A percentile compares a stretch with the other conserved stretches of the same genome.
phyloP scores from a whole-genome alignment of 2,329 filamentous ascomycete species.

The Alternaria triticimaculans region DNA sequence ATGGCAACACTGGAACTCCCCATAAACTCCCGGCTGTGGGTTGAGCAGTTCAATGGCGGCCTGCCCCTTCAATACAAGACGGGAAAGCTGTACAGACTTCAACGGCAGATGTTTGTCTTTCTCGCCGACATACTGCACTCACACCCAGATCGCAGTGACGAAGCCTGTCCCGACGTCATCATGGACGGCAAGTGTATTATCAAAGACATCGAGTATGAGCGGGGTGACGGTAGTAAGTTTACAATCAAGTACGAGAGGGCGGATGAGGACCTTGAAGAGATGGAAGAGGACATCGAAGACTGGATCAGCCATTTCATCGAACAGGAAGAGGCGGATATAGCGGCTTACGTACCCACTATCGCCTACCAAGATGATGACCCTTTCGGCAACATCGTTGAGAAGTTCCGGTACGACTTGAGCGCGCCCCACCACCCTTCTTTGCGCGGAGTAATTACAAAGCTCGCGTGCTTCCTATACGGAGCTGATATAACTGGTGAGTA shows the following conservation, averaged over 20 bases:
- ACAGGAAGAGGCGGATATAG: neutral
- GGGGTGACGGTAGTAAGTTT: neutral
- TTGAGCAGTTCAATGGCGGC: neutral
- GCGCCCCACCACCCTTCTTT: neutral
- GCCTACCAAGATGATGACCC: neutral
- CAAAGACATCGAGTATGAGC: neutral
- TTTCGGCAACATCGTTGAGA: neutral
- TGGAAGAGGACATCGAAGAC: neutral
- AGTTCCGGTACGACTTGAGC: neutral
- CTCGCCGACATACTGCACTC: neutral
- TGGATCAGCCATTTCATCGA: neutral
- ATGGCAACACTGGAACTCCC: neutral
- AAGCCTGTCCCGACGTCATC: neutral
- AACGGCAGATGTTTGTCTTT: neutral
- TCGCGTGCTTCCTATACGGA: neutral
- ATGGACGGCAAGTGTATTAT: neutral
- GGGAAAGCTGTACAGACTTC: neutral
- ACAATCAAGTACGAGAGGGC: neutral
- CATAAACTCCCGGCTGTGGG: neutral
- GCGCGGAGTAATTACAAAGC: neutral
- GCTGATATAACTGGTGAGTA: neutral
- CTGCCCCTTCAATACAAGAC: neutral
- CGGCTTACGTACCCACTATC: neutral
- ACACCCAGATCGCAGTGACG: neutral
- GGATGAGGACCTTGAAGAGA: neutral